Base-by-base conservation (phyloP, 306 rosid genomes). In the Luffa acutangula region DNA sequence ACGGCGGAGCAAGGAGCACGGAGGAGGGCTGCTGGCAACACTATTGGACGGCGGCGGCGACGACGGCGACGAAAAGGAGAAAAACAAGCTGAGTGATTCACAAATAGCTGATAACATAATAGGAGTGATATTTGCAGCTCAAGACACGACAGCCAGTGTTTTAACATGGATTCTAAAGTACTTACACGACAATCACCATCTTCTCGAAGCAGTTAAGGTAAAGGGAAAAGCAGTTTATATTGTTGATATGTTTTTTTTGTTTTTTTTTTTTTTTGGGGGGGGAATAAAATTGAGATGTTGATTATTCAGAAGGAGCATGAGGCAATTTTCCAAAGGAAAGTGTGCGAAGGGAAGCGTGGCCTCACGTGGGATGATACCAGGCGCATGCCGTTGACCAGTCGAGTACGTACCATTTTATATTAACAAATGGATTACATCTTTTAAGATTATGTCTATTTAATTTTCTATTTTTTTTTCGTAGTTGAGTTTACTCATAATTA, bases 121-220 rank as follows among this genome's bases (percentile, higher is more conserved):
- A 37, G 98, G 98, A n/a, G 94, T 94, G 0, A 92, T 94, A 17
- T 94, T 94, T 83, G 98, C 98, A 2, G 98, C 98, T 37, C 98
- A 92, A 57, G 98, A 94, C 39, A 94, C 98, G 31, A 94, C 98
- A 6, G 98, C 98, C 0, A 92, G 96, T 70, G 93, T 82, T 41
- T 84, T 94, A 11, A 92, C 98, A 11, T 94, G 98, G 98, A 59
- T 88, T 79, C 82, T 94, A 0, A 94, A 94, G 82, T 90, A 92
- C 80, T 80, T 94, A 75, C 94, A 89, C 78, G 98, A 94, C 64
- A 84, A 94, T 75, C 10, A 14, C 45, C 74, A 64, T 36, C 87
- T 90, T 79, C 88, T 92, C 34, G 88, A 92, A 71, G 83, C 88
- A 42, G 93, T 94, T 31, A 88, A 86, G 77, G 96, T 89, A 83